These are phyloP conservation scores for Wallacemonas sp. DNA, from an alignment of 208 protist species.

Conservation along the genomic window DNA sequence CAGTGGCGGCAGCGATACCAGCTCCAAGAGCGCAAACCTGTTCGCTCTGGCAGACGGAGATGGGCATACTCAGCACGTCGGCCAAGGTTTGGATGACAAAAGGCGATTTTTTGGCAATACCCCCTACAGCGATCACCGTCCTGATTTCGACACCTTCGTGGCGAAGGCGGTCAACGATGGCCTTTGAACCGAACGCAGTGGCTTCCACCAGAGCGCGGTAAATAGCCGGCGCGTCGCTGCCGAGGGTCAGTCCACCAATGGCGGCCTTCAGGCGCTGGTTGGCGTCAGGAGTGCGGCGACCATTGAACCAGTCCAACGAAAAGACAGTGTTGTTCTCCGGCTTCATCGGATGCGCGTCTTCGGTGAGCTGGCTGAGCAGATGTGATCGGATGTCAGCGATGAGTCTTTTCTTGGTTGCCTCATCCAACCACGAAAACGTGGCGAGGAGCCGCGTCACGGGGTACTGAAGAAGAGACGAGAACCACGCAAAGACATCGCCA, in stretches of 20 bases:
- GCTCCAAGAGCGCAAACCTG: slow-evolving; percentile 57
- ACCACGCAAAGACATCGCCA: slow-evolving; percentile 69
- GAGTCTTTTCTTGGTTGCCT: slow-evolving; percentile 31
- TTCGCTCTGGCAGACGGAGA: slow-evolving; percentile 47
- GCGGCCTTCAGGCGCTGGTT: slow-evolving; percentile 49
- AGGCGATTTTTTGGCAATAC: slow-evolving; percentile 52
- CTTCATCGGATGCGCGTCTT: slow-evolving; percentile 23
- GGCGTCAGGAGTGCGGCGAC: slow-evolving; percentile 49
- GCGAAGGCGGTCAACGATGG: slow-evolving; percentile 54
- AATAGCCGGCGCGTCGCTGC: slow-evolving; percentile 43
- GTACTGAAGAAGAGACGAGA: slow-evolving; percentile 43
- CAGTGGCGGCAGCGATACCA: slow-evolving; percentile 51
- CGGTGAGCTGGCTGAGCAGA: slow-evolving; percentile 29
- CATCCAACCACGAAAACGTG: slow-evolving; percentile 25
- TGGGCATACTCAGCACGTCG: slow-evolving; percentile 56
- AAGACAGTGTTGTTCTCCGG: slow-evolving; percentile 25
- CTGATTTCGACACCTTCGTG: slow-evolving; percentile 57
- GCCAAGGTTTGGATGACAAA: slow-evolving; percentile 47
- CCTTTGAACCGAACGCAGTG: slow-evolving; percentile 47
- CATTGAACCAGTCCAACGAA: slow-evolving; percentile 70
- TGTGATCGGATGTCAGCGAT: slow-evolving; percentile 23
- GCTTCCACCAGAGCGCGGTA: slow-evolving; percentile 51
- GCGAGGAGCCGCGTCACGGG: slow-evolving; percentile 29
- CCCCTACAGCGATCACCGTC: slow-evolving; percentile 57
- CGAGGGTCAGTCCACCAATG: slow-evolving; percentile 43